These are phyloP conservation scores for Xylaria sp. DNA, from an alignment of 2,329 filamentous ascomycete species.

Conservation along the genomic window DNA sequence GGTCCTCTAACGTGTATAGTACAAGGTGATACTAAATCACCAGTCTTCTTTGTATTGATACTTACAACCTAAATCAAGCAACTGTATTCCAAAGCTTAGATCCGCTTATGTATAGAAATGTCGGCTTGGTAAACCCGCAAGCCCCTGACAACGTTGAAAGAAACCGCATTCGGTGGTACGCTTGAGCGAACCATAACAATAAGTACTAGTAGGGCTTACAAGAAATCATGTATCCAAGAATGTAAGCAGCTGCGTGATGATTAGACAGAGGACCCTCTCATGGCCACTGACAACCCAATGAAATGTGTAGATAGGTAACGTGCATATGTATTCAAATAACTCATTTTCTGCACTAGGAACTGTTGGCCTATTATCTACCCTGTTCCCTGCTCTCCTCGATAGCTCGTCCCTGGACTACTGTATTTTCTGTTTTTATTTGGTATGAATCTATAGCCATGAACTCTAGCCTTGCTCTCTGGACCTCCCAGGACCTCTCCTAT, in stretches of 20 bases:
- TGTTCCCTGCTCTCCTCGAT: background rate
- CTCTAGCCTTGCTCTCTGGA: background rate
- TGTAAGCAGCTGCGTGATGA: background rate
- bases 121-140: background rate
- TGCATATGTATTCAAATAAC: background rate
- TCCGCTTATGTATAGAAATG: background rate
- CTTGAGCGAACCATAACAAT: background rate
- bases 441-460: background rate
- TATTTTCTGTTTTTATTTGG: background rate
- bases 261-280: background rate
- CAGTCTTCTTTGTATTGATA: background rate
- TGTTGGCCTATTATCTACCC: background rate
- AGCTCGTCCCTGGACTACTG: background rate
- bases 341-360: background rate
- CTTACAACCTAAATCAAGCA: background rate
- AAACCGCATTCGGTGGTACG: background rate
- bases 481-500: no score
- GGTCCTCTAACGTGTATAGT: background rate
- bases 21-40: background rate
- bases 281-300: background rate
- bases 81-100: background rate
- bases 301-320: background rate
- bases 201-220: background rate
- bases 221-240: background rate
- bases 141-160: background rate